phyloP scores from a whole-genome alignment of 176 grass and related monocot species.

The Avena eriantha region DNA sequence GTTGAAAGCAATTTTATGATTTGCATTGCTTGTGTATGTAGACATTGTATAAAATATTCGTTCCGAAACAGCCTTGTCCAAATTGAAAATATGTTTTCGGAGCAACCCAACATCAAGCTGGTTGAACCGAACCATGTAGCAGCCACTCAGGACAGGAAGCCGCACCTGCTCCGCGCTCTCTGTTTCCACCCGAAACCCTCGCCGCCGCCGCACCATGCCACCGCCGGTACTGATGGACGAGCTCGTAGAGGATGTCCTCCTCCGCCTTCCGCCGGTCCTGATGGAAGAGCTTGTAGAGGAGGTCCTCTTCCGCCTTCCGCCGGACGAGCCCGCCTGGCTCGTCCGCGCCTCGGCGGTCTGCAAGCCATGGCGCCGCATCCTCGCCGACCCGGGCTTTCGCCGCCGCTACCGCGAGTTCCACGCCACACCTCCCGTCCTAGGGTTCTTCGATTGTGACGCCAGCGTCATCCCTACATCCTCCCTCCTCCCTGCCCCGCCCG shows the following conservation, averaged over 20 bases:
- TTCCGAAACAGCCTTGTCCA: too few relatives aligned
- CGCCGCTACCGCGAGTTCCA: conserved; percentile 39
- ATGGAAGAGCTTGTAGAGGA: neutral
- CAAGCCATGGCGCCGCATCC: conserved; percentile 8
- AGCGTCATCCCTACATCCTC: neutral
- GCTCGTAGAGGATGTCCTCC: too few relatives aligned
- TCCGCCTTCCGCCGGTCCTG: neutral
- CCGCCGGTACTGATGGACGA: neutral
- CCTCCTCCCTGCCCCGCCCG: neutral
- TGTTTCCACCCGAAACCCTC: neutral
- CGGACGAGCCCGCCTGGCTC: neutral
- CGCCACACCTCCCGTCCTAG: neutral
- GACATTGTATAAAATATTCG: too few relatives aligned
- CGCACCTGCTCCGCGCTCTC: neutral
- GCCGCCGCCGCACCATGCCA: neutral
- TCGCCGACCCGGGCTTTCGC: conserved; percentile 21
- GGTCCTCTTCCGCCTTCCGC: neutral
- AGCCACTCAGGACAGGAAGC: too few relatives aligned
- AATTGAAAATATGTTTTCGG: too few relatives aligned
- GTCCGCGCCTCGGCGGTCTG: conserved; percentile 1
- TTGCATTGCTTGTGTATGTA: too few relatives aligned
- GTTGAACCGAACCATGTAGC: too few relatives aligned
- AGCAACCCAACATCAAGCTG: too few relatives aligned
- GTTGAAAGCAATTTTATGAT: too few relatives aligned
- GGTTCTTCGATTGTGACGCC: neutral